Percentiles rank a stretch among this genome's conserved stretches.
These are phyloP conservation scores for Trichoderma koningiopsis DNA, from an alignment of 2,329 filamentous ascomycete genomes.

Conservation along the genomic window DNA sequence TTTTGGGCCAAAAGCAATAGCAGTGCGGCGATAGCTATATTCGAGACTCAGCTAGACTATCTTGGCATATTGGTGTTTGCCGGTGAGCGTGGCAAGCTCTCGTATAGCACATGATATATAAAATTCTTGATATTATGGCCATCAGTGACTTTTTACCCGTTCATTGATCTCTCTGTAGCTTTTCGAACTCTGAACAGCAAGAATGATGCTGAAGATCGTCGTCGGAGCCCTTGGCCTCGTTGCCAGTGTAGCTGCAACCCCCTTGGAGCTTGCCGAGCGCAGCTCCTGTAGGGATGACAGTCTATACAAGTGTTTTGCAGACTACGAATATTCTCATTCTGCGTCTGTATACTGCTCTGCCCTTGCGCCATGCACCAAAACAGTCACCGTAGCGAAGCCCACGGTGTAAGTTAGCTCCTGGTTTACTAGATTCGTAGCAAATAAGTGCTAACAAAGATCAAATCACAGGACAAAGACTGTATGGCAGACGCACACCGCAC, in stretches of 20 bases:
- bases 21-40: neutral
- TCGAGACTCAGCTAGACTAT: neutral
- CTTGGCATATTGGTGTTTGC: neutral
- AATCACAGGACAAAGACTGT: conserved; percentile 26
- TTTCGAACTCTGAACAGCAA: neutral
- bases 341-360: conserved; percentile 30
- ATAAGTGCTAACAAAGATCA: neutral
- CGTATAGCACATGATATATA: neutral
- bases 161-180: neutral
- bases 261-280: conserved; percentile 25
- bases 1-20: neutral
- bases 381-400: conserved; percentile 27
- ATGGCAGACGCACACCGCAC: conserved; percentile 23
- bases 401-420: conserved; percentile 21
- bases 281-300: conserved; percentile 31
- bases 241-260: conserved; percentile 17
- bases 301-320: conserved; percentile 31
- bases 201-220: neutral
- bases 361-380: conserved; percentile 28
- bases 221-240: conserved; percentile 23
- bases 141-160: neutral
- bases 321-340: conserved; percentile 29
- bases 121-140: neutral
- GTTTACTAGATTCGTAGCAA: neutral
- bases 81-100: neutral